Evolutionary conservation across 139 green algal genomes (phyloP), one percentile per base, ranked within the genome.

Genomic region (Closterium sp.): DNA sequence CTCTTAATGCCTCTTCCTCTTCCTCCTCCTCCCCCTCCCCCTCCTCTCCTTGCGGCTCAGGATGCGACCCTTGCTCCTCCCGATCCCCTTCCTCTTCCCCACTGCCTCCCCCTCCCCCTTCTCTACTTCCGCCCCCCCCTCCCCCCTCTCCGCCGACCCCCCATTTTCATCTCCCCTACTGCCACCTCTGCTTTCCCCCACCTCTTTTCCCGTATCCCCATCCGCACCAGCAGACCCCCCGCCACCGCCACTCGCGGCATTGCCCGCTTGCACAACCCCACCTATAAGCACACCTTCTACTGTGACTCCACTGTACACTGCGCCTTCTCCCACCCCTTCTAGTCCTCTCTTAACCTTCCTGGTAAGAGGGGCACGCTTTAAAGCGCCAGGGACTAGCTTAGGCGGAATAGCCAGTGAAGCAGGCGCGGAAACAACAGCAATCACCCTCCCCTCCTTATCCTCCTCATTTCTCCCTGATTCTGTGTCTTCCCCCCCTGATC

Each of bases 241-340:
- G 23, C 84, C 84, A 34, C 84, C 16, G 16, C 84, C 33, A 34
- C 84, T 87, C 19, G 33, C 33, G 23, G 84, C 33, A 34, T 87
- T 87, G 23, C 33, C 33, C 84, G 84, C 33, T 35, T 87, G 33
- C 84, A 83, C 25, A 34, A 83, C 84, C 16, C 33, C 84, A 16
- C 33, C 33, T 83, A 35, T 87, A 35, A 83, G 33, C 33, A 83
- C 84, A 83, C 33, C 84, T 87, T 87, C 84, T 87, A 83, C 84
- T 28, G 33, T 35, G 5, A 34, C 84, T 19, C 84, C 84, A 83
- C 84, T 83, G 33, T 35, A 34, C 33, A 34, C 84, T 81, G 33
- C 33, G 19, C 84, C 33, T 25, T 87, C 84, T 19, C 33, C 84
- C 12, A 83, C 84, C 16, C 33, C 33, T 87, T 35, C 33, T 2